Evolutionary conservation across 1,284 basidiomycete genomes (phyloP).

Genomic region (Microbotryum lychnidis-dioicae): DNA sequence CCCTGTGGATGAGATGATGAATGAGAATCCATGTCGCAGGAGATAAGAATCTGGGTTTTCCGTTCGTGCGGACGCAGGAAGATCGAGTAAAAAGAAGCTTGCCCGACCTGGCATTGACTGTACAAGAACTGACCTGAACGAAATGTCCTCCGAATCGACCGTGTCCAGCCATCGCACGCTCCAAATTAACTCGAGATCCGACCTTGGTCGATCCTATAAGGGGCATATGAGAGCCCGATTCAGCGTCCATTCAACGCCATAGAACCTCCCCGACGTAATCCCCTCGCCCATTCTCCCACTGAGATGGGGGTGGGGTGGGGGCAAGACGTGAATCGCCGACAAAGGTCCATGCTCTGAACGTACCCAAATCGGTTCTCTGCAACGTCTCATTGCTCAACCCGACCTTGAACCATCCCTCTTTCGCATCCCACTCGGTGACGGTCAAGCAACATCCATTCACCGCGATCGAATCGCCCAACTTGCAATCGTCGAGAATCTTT

Average conservation of each 20-base stretch:
- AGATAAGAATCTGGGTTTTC: not conserved
- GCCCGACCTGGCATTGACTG: not conserved
- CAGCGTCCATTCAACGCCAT: too few species aligned
- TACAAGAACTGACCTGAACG: slow-evolving; percentile 62
- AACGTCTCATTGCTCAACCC: slow-evolving; percentile 77
- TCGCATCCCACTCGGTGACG: slow-evolving; percentile 68
- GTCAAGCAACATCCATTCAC: slow-evolving; percentile 80
- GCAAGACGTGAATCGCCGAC: slow-evolving; percentile 3
- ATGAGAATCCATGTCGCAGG: not conserved
- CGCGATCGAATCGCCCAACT: slow-evolving; percentile 89
- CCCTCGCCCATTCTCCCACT: too few species aligned
- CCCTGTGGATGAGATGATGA: slow-evolving; percentile 50
- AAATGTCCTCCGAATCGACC: slow-evolving; percentile 93
- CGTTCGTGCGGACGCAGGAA: not conserved
- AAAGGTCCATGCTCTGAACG: slow-evolving; percentile 31
- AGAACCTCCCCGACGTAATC: too few species aligned
- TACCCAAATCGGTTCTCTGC: slow-evolving; percentile 80
- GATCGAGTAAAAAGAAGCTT: not conserved
- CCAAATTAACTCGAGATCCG: slow-evolving; percentile 80
- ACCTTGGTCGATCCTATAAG: slow-evolving; percentile 61
- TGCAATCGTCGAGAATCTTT: slow-evolving; percentile 79
- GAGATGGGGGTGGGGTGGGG: not conserved
- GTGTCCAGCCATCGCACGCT: slow-evolving; percentile 89
- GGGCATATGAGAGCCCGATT: not conserved
- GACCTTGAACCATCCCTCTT: slow-evolving; percentile 76